These are phyloP conservation scores for Hypomontagnella monticulosa DNA, from an alignment of 495 filamentous ascomycete genomes.

Conservation along the genomic window DNA sequence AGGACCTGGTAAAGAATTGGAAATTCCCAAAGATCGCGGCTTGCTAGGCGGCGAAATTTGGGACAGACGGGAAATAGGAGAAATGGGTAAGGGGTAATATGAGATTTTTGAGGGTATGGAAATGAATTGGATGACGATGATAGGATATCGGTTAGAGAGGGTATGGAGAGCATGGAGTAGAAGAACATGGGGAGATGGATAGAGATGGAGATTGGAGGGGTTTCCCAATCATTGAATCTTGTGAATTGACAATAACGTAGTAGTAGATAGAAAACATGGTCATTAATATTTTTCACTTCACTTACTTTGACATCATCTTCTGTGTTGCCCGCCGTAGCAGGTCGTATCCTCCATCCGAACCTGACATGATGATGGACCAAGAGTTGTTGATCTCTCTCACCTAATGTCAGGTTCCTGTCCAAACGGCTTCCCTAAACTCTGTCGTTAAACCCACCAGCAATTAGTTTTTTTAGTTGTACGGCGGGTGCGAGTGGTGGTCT, in stretches of 20 bases:
- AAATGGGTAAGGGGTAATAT: conserved; percentile 20
- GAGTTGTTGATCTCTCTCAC: conserved; percentile 35
- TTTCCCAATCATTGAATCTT: conserved; percentile 14
- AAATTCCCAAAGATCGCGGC: conserved; percentile 15
- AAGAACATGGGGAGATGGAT: background rate
- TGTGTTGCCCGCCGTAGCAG: conserved; percentile 65
- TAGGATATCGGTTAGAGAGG: background rate
- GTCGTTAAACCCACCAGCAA: conserved; percentile 25
- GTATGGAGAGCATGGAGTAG: background rate
- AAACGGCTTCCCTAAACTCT: conserved; percentile 31
- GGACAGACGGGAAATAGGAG: conserved; percentile 22
- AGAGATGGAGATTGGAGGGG: conserved; percentile 9
- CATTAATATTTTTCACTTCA: conserved; percentile 22
- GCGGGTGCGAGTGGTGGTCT: conserved; percentile 19
- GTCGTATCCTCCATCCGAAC: conserved; percentile 57
- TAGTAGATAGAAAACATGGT: background rate
- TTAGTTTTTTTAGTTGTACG: conserved; percentile 12
- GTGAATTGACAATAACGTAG: conserved; percentile 1
- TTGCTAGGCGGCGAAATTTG: conserved; percentile 13
- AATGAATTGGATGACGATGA: conserved; percentile 3
- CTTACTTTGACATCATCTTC: conserved; percentile 68
- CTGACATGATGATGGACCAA: conserved; percentile 46
- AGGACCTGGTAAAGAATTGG: conserved; percentile 25
- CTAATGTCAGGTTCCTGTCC: conserved; percentile 43
- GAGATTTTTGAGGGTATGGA: background rate